A percentile compares a stretch with the other conserved stretches of the same genome.
These are phyloP conservation scores for Kondoa malvinella DNA, from an alignment of 768 basidiomycete genomes.

Conservation along the genomic window DNA sequence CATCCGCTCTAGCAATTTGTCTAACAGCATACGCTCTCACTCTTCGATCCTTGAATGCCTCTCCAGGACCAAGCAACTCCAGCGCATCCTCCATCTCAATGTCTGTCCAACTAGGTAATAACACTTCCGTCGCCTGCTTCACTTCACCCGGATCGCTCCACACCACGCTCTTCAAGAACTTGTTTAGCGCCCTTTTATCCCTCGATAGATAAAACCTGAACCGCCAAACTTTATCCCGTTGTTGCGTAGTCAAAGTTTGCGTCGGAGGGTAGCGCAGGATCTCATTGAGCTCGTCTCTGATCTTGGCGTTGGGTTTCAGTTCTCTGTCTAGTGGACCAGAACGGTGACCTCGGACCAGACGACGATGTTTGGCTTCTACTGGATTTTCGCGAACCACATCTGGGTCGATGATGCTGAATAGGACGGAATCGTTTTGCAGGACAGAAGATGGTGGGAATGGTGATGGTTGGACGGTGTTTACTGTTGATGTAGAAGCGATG, in stretches of 20 bases:
- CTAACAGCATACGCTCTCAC: slow-evolving; percentile 87
- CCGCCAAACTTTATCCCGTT: slow-evolving; percentile 95
- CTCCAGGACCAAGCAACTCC: slow-evolving; percentile 79
- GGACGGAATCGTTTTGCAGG: slow-evolving; percentile 41
- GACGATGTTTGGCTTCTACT: slow-evolving; percentile 89
- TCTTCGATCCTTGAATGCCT: slow-evolving; percentile 52
- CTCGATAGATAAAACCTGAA: slow-evolving; percentile 93
- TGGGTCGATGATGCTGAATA: slow-evolving; percentile 82
- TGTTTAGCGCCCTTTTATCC: slow-evolving; percentile 84
- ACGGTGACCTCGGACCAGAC: slow-evolving; percentile 81
- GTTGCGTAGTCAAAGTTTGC: slow-evolving; percentile 64
- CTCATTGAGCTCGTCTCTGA: slow-evolving; percentile 76
- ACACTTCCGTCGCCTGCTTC: slow-evolving; percentile 89
- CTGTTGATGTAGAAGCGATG: slow-evolving; percentile 26
- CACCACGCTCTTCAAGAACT: slow-evolving; percentile 92
- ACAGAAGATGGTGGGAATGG: slow-evolving; percentile 35
- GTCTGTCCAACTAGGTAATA: slow-evolving; percentile 90
- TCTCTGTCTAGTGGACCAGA: slow-evolving; percentile 89
- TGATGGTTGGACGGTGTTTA: neutral
- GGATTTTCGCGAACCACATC: slow-evolving; percentile 84
- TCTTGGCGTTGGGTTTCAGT: slow-evolving; percentile 89
- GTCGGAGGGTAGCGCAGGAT: slow-evolving; percentile 85
- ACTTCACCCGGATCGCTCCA: slow-evolving; percentile 94
- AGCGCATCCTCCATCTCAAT: slow-evolving; percentile 93
- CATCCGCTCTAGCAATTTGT: slow-evolving; percentile 76